Conservation (phyloP, 2,329 filamentous ascomycete species). For the Hypoxylon sp. region DNA sequence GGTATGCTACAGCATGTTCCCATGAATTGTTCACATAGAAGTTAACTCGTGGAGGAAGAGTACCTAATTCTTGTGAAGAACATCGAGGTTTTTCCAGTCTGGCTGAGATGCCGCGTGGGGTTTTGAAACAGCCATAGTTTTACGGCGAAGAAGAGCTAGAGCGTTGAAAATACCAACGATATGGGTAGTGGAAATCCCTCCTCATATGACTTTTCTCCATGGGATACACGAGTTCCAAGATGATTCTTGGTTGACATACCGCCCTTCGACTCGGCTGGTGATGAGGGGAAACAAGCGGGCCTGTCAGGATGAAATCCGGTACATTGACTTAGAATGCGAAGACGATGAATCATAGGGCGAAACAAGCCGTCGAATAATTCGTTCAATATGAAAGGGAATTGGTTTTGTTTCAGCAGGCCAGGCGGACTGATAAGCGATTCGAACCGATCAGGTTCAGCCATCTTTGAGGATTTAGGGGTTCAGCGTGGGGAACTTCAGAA, state of each 20-base stretch:
- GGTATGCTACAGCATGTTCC: constrained; percentile 61
- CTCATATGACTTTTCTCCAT: background rate
- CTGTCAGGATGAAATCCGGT: constrained; percentile 28
- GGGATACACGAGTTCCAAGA: background rate
- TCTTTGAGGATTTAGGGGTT: constrained; percentile 4
- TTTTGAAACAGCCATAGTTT: constrained; percentile 38
- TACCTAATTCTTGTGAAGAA: constrained; percentile 71
- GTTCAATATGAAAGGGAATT: background rate
- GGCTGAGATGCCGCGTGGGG: constrained; percentile 52
- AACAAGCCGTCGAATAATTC: background rate
- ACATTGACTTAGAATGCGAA: constrained; percentile 1
- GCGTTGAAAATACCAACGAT: background rate
- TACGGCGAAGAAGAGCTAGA: background rate
- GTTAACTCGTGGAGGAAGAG: constrained; percentile 66
- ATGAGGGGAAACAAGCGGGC: constrained; percentile 30
- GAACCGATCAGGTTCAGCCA: background rate
- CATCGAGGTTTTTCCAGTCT: constrained; percentile 71
- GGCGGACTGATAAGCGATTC: background rate
- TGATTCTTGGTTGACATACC: background rate
- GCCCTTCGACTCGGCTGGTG: background rate
- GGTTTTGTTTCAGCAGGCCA: background rate
- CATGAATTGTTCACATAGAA: constrained; percentile 66
- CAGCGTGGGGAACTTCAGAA: constrained; percentile 30
- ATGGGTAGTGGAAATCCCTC: background rate
- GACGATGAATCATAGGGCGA: background rate